A percentile compares a stretch with the other conserved stretches of the same genome.
These are phyloP conservation scores for Boletus speciosus DNA, from an alignment of 768 basidiomycete species.

Conservation along the genomic window DNA sequence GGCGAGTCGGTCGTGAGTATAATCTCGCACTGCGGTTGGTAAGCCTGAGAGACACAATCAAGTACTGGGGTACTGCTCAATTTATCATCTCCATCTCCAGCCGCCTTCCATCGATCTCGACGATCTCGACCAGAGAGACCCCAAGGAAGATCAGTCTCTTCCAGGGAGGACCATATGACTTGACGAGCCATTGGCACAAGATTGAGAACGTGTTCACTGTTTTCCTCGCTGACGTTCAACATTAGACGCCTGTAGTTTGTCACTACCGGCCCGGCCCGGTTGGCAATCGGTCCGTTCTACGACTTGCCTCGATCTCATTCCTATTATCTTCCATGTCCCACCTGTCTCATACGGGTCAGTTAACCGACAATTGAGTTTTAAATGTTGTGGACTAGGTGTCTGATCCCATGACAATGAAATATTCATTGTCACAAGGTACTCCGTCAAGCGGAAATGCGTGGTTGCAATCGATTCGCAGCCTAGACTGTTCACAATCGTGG, in stretches of 20 bases:
- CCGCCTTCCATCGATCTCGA: neutral
- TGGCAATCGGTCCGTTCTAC: neutral
- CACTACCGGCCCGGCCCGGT: neutral
- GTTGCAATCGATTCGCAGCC: neutral
- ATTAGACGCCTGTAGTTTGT: neutral
- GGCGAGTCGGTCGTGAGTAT: neutral
- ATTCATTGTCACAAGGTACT: neutral
- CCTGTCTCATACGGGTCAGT: neutral
- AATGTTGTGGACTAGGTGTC: neutral
- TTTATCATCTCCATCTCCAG: neutral
- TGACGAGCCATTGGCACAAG: neutral
- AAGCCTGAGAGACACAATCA: neutral
- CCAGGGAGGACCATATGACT: neutral
- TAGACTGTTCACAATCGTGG: neutral
- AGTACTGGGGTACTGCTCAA: neutral
- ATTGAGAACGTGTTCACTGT: neutral
- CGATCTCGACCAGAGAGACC: neutral
- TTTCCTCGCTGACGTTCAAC: neutral
- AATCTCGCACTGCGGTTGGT: neutral
- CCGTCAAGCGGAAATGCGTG: conserved; percentile 1
- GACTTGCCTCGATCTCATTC: neutral
- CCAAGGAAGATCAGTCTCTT: neutral
- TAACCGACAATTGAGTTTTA: neutral
- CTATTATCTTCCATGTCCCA: neutral
- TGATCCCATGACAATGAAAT: neutral